These are phyloP conservation scores for Plasmodium sp. DNA, from an alignment of 169 alveolate species.

Conservation along the genomic window DNA sequence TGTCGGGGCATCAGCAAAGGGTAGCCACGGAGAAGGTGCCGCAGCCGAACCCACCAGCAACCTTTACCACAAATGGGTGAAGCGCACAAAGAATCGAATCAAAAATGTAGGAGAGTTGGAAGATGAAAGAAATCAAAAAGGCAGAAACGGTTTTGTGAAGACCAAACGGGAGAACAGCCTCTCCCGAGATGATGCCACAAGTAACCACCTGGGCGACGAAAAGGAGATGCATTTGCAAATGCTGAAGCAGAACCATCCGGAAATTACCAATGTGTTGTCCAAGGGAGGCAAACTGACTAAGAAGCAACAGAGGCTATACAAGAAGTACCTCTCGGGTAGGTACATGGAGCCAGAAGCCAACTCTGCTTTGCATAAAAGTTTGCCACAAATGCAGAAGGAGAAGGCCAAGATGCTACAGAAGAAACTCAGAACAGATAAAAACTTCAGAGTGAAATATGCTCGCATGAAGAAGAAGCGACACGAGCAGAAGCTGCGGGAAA, in stretches of 20 bases:
- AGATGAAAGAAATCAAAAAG: slow-evolving; percentile 21
- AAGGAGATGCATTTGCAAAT: neutral
- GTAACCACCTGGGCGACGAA: neutral
- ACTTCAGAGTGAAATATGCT: slow-evolving; percentile 8
- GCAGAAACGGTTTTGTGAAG: neutral
- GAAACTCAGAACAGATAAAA: slow-evolving; percentile 36
- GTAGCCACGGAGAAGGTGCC: neutral
- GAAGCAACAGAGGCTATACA: slow-evolving; percentile 74
- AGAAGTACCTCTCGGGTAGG: slow-evolving; percentile 53
- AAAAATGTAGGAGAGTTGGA: slow-evolving; percentile 81
- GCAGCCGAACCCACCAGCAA: slow-evolving; percentile 15
- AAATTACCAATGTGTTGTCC: slow-evolving; percentile 75
- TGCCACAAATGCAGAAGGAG: neutral
- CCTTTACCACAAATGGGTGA: slow-evolving; percentile 79
- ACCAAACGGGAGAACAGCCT: neutral
- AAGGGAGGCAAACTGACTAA: slow-evolving; percentile 75
- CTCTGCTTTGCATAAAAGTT: neutral
- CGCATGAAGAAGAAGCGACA: slow-evolving; percentile 26
- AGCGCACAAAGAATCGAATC: slow-evolving; percentile 76
- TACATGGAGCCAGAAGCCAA: neutral
- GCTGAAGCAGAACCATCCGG: slow-evolving; percentile 66
- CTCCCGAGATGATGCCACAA: neutral
- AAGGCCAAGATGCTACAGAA: slow-evolving; percentile 31
- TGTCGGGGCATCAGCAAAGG: neutral
- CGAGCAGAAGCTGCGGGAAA: neutral